Evolutionary conservation across 345 rosid genomes (phyloP).

Genomic region (Populus pruinosa): DNA sequence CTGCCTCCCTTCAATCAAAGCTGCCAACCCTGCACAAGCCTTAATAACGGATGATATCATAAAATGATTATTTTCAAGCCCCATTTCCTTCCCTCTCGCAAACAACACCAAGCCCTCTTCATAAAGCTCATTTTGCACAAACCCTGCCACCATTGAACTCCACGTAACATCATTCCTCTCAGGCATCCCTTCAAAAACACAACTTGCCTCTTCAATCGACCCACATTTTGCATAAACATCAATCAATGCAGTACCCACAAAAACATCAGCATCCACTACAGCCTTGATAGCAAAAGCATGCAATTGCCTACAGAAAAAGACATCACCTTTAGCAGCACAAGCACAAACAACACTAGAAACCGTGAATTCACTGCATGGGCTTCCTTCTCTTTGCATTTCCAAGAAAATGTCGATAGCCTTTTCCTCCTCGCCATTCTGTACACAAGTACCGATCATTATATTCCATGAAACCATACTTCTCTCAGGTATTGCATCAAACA

Average conservation of each 20-base stretch:
- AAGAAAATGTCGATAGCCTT: constrained; percentile 47
- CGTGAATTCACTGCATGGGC: constrained; percentile 53
- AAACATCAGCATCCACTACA: constrained; percentile 44
- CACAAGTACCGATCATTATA: constrained; percentile 50
- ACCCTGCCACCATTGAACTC: constrained; percentile 82
- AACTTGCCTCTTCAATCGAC: constrained; percentile 41
- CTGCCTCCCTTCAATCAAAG: constrained; percentile 68
- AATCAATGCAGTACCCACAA: constrained; percentile 71
- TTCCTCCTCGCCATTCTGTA: constrained; percentile 34
- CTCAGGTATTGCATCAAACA: constrained; percentile 67
- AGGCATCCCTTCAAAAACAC: constrained; percentile 55
- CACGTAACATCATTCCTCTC: constrained; percentile 73
- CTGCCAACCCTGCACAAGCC: constrained; percentile 73
- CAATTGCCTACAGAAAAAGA: constrained; percentile 51
- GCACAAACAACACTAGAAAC: constrained; percentile 68
- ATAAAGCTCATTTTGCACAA: constrained; percentile 60
- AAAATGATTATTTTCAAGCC: constrained; percentile 51
- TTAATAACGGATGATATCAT: constrained; percentile 59
- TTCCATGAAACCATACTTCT: constrained; percentile 80
- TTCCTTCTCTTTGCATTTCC: constrained; percentile 48
- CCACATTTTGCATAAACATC: constrained; percentile 77
- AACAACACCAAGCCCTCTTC: constrained; percentile 68
- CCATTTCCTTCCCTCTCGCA: constrained; percentile 34
- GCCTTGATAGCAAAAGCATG: constrained; percentile 64
- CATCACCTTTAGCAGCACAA: constrained; percentile 41